Percentiles rank a stretch among this genome's conserved stretches.
Evolutionary conservation across 768 basidiomycete genomes (phyloP).

Genomic region (Galerina marginata): DNA sequence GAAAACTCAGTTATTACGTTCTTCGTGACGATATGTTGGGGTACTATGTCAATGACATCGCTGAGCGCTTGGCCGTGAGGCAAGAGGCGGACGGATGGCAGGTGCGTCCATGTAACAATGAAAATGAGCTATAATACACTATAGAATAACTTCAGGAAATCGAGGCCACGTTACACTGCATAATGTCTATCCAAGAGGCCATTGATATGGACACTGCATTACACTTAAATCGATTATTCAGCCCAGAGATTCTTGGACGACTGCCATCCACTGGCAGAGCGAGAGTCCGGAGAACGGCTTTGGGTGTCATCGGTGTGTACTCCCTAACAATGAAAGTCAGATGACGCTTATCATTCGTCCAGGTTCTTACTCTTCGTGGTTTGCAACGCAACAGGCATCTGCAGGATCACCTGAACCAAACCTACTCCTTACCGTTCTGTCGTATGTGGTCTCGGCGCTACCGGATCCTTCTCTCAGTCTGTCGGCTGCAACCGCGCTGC

Average conservation of each 20-base stretch:
- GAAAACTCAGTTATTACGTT: slow-evolving; percentile 72
- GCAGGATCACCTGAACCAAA: slow-evolving; percentile 34
- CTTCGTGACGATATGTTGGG: slow-evolving; percentile 83
- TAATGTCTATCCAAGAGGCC: slow-evolving; percentile 89
- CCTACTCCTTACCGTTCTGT: slow-evolving; percentile 67
- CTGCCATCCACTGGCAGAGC: slow-evolving; percentile 69
- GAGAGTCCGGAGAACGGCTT: slow-evolving; percentile 73
- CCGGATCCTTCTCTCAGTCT: slow-evolving; percentile 67
- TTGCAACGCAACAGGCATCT: slow-evolving; percentile 51
- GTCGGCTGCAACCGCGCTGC: slow-evolving; percentile 80
- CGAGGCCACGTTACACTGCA: slow-evolving; percentile 86
- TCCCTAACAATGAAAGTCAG: neutral
- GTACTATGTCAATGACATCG: slow-evolving; percentile 68
- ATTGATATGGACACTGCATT: slow-evolving; percentile 59
- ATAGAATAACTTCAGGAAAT: slow-evolving; percentile 58
- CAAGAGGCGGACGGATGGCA: slow-evolving; percentile 70
- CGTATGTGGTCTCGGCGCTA: slow-evolving; percentile 74
- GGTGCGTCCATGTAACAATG: slow-evolving; percentile 43
- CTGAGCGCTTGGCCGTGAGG: slow-evolving; percentile 52
- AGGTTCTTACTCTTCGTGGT: slow-evolving; percentile 85
- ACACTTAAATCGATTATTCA: slow-evolving; percentile 70
- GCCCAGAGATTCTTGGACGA: slow-evolving; percentile 69
- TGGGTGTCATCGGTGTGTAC: slow-evolving; percentile 73
- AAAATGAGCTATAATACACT: neutral
- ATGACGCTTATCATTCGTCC: slow-evolving; percentile 1